Evolutionary conservation across 2,329 filamentous ascomycete species (phyloP), one percentile per base, ranked within the genome.

Genomic region (Sporothrix dimorphospora): DNA sequence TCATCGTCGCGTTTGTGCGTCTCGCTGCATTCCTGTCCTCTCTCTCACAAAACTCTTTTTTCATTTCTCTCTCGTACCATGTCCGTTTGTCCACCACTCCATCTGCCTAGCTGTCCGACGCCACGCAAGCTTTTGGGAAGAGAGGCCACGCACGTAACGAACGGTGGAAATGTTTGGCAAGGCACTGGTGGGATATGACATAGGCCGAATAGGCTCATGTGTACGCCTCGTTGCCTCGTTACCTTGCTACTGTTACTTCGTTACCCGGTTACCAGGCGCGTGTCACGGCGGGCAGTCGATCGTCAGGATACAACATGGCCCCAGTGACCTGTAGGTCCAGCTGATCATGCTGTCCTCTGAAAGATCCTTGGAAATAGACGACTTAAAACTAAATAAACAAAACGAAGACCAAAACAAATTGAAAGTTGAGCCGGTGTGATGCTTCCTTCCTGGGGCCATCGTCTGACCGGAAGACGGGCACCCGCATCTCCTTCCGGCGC

Each of bases 51-150:
- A 8, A 65, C 49, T 57, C 30, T 21, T 42, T 21, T 42, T 42
- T 27, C 49, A 38, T 42, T 40, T 53, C n/a, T 55, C 19, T 14
- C 27, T 61, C 67, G 67, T 69, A 51, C 7, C 24, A 49, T 66
- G 61, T 49, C 24, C 24, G 40, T 8, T 30, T 34, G 63, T 66
- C 24, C 63, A 27, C 21, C 61, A 30, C 16, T 14, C 14, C 42
- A 16, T 6, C 24, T 34, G 42, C 42, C 40, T 47, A 27, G 21
- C 38, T 69, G 69, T 73, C 38, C 34, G 40, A 73, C 69, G 72
- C 72, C 72, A 71, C 72, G 72, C 72, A 73, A 73, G 55, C 63
- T 4, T 27, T 24, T 27, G 14, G 19, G 57, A 65, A 45, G 21
- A 19, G 19, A n/a, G 21, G 59, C 38, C 59, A 65, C 38, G 59